Base-by-base conservation (phyloP, 2,329 filamentous ascomycete genomes). In the Aureobasidium sp. region DNA sequence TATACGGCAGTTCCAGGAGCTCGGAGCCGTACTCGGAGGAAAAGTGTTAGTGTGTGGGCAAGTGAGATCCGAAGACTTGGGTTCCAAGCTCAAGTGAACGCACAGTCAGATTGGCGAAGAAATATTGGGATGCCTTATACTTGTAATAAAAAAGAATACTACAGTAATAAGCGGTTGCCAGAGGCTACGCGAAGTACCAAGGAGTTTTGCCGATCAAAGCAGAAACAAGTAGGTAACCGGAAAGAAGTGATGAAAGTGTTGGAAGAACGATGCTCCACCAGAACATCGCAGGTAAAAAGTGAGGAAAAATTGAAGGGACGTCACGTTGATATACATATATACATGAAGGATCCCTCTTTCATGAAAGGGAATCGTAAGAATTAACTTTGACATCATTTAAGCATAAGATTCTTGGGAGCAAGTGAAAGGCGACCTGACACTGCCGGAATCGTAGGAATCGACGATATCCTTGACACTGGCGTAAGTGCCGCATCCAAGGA, bases 381-480 rank as follows among this genome's bases (percentile, higher is more conserved):
- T 21, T 21, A 21, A 21, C 21, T 21, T 21, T 21, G 21, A 21
- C 21, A 37, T 37, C 34, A 11, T 32, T 36, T 68, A 71, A 44
- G 70, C 62, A 50, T 75, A 75, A 14, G 71, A 64, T 7, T 49
- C 42, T 5, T 72, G 69, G 11, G 66, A 65, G 67, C 77, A 78
- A 3, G 73, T 76, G 45, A 79, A 79, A 5, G 74, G 66, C 45
- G 72, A 70, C 54, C 76, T 68, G 1, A 77, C 75, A 34, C 58
- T 59, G 6, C 75, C 75, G 6, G 62, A 63, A 36, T 63, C 68
- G 64, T 78, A 78, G 67, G 74, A 71, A 27, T 73, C 68, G 6
- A 74, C 67, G 49, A 79, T 79, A 64, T 78, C 76, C 68, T 75
- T 66, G 21, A 78, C 75, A 61, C 69, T 73, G 3, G 76, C 74